These are phyloP conservation scores for Camelina laxa DNA, from an alignment of 345 rosid species.

Conservation along the genomic window DNA sequence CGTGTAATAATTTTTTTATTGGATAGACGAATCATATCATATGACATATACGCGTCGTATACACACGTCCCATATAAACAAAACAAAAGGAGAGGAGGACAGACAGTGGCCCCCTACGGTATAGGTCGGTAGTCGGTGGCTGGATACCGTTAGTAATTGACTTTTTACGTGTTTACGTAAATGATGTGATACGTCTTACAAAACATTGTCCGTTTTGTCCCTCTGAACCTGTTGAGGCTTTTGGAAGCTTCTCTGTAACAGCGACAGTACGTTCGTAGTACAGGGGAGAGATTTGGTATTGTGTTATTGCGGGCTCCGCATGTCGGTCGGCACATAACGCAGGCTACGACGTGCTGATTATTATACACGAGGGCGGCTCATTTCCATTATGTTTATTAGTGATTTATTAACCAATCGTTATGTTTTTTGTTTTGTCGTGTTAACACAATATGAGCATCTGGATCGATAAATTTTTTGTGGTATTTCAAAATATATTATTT, in stretches of 20 bases:
- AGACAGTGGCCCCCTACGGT: constrained; percentile 16
- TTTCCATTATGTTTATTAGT: neutral
- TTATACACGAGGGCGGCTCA: constrained; percentile 25
- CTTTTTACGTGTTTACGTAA: constrained; percentile 27
- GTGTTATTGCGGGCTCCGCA: neutral
- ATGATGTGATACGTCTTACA: constrained; percentile 13
- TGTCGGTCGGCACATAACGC: neutral
- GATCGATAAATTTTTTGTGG: too few relatives aligned
- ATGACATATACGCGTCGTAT: constrained; percentile 21
- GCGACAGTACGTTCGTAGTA: rapidly evolving
- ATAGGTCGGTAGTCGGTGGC: constrained; percentile 30
- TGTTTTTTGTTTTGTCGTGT: neutral
- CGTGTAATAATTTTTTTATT: neutral
- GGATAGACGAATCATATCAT: neutral
- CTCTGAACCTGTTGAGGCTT: neutral
- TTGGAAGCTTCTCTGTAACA: neutral
- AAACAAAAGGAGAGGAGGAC: neutral
- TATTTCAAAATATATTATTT: too few relatives aligned
- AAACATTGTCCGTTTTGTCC: constrained; percentile 6
- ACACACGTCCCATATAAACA: neutral
- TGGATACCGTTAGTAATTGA: constrained; percentile 34
- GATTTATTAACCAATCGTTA: neutral
- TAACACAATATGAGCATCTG: neutral
- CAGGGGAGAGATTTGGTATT: neutral
- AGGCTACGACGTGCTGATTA: neutral